Percentiles rank a stretch among this genome's conserved stretches.
These are phyloP conservation scores for Aspergillus neotritici DNA, from an alignment of 2,329 filamentous ascomycete genomes.

Conservation along the genomic window DNA sequence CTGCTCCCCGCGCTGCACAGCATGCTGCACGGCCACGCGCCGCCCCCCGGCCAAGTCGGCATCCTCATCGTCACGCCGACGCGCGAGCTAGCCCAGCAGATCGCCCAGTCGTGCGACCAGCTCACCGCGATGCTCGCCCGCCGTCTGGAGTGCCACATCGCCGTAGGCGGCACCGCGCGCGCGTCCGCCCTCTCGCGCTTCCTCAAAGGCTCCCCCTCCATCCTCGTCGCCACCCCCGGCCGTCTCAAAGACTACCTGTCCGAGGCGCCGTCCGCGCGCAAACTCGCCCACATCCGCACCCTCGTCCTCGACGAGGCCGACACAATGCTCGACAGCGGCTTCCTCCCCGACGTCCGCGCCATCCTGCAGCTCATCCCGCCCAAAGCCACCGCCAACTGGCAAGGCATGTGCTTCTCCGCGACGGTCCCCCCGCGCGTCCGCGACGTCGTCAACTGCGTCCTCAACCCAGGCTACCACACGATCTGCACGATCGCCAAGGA, in stretches of 20 bases:
- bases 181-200: constrained; percentile 24
- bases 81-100: constrained; percentile 47
- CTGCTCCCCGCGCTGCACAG: constrained; percentile 45
- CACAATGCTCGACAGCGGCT: constrained; percentile 34
- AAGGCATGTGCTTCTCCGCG: constrained; percentile 76
- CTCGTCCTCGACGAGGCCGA: constrained; percentile 45
- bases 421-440: constrained; percentile 82
- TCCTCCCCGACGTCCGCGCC: constrained; percentile 48
- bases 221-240: constrained; percentile 46
- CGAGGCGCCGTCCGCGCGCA: constrained; percentile 37
- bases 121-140: constrained; percentile 37
- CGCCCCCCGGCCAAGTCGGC: constrained; percentile 35
- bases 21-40: constrained; percentile 31
- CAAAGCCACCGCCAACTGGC: constrained; percentile 39
- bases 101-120: constrained; percentile 43
- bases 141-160: constrained; percentile 41
- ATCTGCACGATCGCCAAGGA: constrained; percentile 75
- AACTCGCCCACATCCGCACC: constrained; percentile 44
- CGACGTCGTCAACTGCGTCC: constrained; percentile 63
- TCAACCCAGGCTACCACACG: constrained; percentile 64
- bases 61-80: constrained; percentile 46
- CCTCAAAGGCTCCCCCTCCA: constrained; percentile 25
- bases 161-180: constrained; percentile 36
- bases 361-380: constrained; percentile 48
- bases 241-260: constrained; percentile 45